Evolutionary conservation across 2,329 filamentous ascomycete species (phyloP), one percentile per base, ranked within the genome.

Genomic region (Cladosporium sp.): DNA sequence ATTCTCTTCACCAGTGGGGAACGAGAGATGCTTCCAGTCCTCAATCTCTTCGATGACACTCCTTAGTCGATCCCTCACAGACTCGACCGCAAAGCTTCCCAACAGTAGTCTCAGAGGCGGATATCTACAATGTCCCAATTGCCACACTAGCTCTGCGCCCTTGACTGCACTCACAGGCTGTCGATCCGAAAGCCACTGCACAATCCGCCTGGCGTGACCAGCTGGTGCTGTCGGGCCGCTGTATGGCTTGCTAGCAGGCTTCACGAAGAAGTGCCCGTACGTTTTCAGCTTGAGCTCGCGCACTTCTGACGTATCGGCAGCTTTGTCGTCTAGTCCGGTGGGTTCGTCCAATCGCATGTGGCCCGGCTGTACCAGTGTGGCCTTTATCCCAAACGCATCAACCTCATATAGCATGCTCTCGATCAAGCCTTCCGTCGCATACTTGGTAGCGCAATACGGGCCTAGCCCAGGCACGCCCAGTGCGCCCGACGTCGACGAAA

Each of bases 331-430:
- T 44, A 76, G 62, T 0, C 74, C 75, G 0, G 73, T 76, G 2
- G 88, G 87, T 74, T 98, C 93, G 77, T 98, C 94, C 6, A 93
- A 86, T 6, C 93, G 85, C 69, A 97, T 91, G 69, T 97, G 86
- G 0, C 93, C 93, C 1, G 94, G 93, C 74, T 97, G 92, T 0
- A 98, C 93, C 6, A 99, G 85, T 2, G 94, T 97, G 0, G 92
- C 92, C 78, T 96, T 97, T 78, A 98, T 91, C 75, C 95, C 94
- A 79, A 96, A 97, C 0, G 84, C 82, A 69, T 97, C 93, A 44
- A 96, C 89, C 77, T 99, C 95, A 78, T 98, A 98, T 18, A 97
- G 85, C 91, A 99, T 94, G 18, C 92, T 93, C 78, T 99, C 95
- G 71, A 98, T 93, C 63, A 99, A 82, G 0, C 94, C 95, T 76